A percentile compares a stretch with the other conserved stretches of the same genome.
Evolutionary conservation across 108 stramenopile species (phyloP).

Genomic region (Cyclotella sp.): DNA sequence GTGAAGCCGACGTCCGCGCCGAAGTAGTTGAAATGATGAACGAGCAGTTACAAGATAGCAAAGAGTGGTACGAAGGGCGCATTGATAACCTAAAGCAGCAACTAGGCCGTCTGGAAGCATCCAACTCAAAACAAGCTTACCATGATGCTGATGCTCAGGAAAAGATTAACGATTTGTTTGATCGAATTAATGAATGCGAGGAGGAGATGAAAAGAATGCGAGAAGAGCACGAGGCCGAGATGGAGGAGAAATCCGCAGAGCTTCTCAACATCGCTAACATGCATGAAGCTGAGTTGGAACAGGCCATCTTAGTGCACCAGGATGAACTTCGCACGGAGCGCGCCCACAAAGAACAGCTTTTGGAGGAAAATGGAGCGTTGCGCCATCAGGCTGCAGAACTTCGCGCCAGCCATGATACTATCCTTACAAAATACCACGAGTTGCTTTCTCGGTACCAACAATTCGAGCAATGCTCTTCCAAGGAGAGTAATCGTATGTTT

Average conservation of each 20-base stretch:
- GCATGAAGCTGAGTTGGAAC: constrained; percentile 28
- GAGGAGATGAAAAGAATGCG: constrained; percentile 85
- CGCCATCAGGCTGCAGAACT: constrained; percentile 49
- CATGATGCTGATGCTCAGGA: constrained; percentile 58
- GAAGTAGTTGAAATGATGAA: constrained; percentile 86
- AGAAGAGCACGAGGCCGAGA: constrained; percentile 58
- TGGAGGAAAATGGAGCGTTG: constrained; percentile 36
- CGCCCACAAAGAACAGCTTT: constrained; percentile 22
- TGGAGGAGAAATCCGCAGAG: constrained; percentile 35
- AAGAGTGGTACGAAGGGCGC: constrained; percentile 64
- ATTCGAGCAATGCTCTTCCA: background rate
- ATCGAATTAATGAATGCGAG: constrained; percentile 84
- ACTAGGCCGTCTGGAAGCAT: constrained; percentile 37
- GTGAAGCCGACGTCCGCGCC: constrained; percentile 69
- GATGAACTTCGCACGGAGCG: constrained; percentile 31
- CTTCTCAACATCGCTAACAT: constrained; percentile 42
- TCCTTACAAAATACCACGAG: constrained; percentile 45
- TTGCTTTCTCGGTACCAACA: constrained; percentile 21
- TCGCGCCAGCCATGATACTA: constrained; percentile 31
- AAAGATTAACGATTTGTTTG: constrained; percentile 68
- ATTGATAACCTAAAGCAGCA: constrained; percentile 60
- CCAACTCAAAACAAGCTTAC: constrained; percentile 50
- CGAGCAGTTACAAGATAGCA: constrained; percentile 61
- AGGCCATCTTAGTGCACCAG: constrained; percentile 22
- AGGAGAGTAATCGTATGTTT: constrained; percentile 20